Evolutionary conservation across 176 grass and related monocot genomes (phyloP).

Genomic region (Aechmea fasciata): DNA sequence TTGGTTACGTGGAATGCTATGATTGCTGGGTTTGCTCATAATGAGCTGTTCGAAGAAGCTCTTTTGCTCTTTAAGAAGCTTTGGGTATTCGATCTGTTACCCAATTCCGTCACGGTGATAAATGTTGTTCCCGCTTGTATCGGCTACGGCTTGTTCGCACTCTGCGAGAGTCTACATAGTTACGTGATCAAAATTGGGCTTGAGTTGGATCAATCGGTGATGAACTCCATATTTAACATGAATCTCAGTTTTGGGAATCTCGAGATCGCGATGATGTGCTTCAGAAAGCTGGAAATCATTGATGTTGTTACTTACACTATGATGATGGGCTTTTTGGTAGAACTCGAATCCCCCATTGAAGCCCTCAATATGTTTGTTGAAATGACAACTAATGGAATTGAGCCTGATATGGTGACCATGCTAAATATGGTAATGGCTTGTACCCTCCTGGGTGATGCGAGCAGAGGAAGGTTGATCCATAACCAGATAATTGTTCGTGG

Average conservation of each 20-base stretch:
- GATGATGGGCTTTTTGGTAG: conserved; percentile 59
- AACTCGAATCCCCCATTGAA: conserved; percentile 26
- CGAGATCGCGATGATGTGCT: conserved; percentile 35
- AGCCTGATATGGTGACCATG: conserved; percentile 50
- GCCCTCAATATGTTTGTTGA: conserved; percentile 40
- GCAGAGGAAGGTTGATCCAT: conserved; percentile 45
- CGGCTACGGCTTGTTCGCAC: conserved; percentile 30
- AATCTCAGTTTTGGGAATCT: conserved; percentile 38
- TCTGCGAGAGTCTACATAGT: conserved; percentile 46
- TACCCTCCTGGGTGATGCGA: conserved; percentile 41
- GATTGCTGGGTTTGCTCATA: conserved; percentile 44
- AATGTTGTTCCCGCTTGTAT: conserved; percentile 34
- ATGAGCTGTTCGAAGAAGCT: conserved; percentile 54
- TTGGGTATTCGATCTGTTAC: conserved; percentile 22
- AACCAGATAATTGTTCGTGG: conserved; percentile 34
- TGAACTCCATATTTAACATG: conserved; percentile 58
- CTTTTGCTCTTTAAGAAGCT: conserved; percentile 39
- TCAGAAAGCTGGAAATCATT: conserved; percentile 29
- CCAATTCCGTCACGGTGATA: conserved; percentile 40
- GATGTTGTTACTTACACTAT: conserved; percentile 60
- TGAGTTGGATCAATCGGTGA: conserved; percentile 37
- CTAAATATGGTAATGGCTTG: conserved; percentile 47
- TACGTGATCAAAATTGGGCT: conserved; percentile 43
- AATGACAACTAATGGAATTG: conserved; percentile 49
- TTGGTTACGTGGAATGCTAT: conserved; percentile 61